Evolutionary conservation across 2,329 filamentous ascomycete genomes (phyloP).

Genomic region (Ascochyta rabiei): DNA sequence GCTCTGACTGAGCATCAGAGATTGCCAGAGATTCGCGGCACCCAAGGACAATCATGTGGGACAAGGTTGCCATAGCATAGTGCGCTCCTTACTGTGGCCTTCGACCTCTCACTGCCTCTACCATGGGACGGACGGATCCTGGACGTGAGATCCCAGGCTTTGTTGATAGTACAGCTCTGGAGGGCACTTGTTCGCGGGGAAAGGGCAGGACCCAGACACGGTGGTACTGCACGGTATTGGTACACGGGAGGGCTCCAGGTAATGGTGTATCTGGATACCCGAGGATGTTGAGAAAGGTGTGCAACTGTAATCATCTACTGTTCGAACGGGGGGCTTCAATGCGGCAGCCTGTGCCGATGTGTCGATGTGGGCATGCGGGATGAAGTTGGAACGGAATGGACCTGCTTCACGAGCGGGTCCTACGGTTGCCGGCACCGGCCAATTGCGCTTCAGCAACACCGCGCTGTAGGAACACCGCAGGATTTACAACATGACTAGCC

Average conservation of each 20-base stretch:
- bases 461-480: slow-evolving; percentile 16
- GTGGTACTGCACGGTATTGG: not conserved
- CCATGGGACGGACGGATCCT: not conserved
- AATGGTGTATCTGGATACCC: not conserved
- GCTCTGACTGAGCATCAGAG: not conserved
- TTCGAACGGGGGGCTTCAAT: not conserved
- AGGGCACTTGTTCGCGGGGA: not conserved
- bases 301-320: not conserved
- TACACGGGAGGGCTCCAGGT: not conserved
- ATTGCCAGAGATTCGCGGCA: not conserved
- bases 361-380: slow-evolving; percentile 4
- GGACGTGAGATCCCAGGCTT: not conserved
- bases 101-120: not conserved
- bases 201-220: not conserved
- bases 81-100: not conserved
- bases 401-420: slow-evolving; percentile 6
- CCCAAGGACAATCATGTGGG: not conserved
- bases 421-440: slow-evolving; percentile 11
- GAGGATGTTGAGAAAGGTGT: not conserved
- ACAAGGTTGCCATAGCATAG: not conserved
- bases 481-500: slow-evolving; percentile 14
- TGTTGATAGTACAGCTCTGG: not conserved
- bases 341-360: not conserved
- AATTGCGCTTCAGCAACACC: slow-evolving; percentile 15
- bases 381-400: slow-evolving; percentile 18